phyloP scores from a whole-genome alignment of 2,329 filamentous ascomycete species.

The Exophiala sp. region DNA sequence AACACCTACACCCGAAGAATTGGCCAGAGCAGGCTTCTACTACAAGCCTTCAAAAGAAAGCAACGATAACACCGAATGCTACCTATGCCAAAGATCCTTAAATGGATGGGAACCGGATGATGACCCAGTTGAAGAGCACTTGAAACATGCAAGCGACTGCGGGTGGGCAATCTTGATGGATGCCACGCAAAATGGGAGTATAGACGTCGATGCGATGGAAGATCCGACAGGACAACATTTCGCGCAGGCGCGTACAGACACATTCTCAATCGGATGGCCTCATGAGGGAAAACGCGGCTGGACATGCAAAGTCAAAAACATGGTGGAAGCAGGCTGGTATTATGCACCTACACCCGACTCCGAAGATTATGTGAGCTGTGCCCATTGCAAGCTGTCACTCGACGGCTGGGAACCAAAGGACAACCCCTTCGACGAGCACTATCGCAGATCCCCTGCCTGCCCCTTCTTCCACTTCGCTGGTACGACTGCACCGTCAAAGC shows the following conservation, averaged over 20 bases:
- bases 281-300: constrained; percentile 84
- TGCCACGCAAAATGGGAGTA: constrained; percentile 58
- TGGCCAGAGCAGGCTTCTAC: constrained; percentile 88
- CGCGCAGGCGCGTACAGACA: constrained; percentile 72
- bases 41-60: constrained; percentile 72
- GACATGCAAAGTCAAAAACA: constrained; percentile 86
- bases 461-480: constrained; percentile 72
- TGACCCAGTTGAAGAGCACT: constrained; percentile 76
- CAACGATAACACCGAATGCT: constrained; percentile 87
- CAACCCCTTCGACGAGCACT: constrained; percentile 88
- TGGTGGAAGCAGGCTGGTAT: constrained; percentile 90
- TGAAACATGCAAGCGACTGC: constrained; percentile 76
- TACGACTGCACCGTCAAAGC: constrained; percentile 53
- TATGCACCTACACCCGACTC: constrained; percentile 81
- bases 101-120: constrained; percentile 92
- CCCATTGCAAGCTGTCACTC: constrained; percentile 83
- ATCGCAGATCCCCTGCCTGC: constrained; percentile 72
- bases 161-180: constrained; percentile 77
- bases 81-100: constrained; percentile 76
- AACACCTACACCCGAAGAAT: constrained; percentile 63
- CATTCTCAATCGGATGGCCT: constrained; percentile 82
- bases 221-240: constrained; percentile 72
- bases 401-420: constrained; percentile 95
- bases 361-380: constrained; percentile 85
- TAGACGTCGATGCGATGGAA: constrained; percentile 60